Evolutionary conservation across 345 rosid species (phyloP).

Genomic region (Aquilaria sinensis): DNA sequence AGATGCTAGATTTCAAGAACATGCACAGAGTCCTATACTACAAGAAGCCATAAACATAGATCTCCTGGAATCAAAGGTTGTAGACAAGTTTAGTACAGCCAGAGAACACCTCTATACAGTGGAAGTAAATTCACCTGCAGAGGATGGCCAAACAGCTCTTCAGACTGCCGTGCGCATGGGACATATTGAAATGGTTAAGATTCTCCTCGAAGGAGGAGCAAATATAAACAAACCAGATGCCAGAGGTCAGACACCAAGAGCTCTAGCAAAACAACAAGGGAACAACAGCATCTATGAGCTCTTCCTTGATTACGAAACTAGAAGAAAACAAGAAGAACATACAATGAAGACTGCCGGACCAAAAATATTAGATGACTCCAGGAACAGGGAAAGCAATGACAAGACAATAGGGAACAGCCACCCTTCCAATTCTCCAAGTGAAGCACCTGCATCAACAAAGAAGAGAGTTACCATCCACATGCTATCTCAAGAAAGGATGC

Average conservation of each 20-base stretch:
- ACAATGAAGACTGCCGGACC: constrained; percentile 31
- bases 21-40: constrained; percentile 20
- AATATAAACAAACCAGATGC: constrained; percentile 40
- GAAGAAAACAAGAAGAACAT: constrained; percentile 36
- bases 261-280: constrained; percentile 42
- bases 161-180: constrained; percentile 45
- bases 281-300: constrained; percentile 42
- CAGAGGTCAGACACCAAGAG: constrained; percentile 42
- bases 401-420: constrained; percentile 7
- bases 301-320: constrained; percentile 37
- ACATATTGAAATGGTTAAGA: constrained; percentile 50
- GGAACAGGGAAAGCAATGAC: constrained; percentile 18
- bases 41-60: constrained; percentile 15
- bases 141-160: constrained; percentile 38
- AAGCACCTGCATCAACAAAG: constrained; percentile 22
- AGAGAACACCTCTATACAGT: constrained; percentile 14
- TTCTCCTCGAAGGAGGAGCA: constrained; percentile 47
- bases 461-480: constrained; percentile 82
- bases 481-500: constrained; percentile 27
- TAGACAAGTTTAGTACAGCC: constrained; percentile 24
- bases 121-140: constrained; percentile 21
- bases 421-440: constrained; percentile 17
- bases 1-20: constrained; percentile 20
- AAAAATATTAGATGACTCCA: constrained; percentile 22
- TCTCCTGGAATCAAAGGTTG: constrained; percentile 20